Evolutionary conservation across 345 rosid genomes (phyloP).

Genomic region (Salix purpurea): DNA sequence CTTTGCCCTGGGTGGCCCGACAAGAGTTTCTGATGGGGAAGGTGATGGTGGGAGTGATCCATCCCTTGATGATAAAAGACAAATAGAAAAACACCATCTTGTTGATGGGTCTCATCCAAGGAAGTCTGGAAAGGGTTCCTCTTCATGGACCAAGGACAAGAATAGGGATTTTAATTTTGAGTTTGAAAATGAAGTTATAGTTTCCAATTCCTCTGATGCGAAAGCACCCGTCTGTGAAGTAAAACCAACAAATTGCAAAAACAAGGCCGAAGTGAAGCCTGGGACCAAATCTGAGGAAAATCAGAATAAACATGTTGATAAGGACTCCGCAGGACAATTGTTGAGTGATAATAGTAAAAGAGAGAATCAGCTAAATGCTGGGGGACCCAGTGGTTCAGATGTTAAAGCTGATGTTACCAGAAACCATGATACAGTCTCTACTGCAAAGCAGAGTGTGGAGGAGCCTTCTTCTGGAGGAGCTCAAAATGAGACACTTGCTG

Average conservation of each 20-base stretch:
- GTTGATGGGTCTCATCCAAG: constrained; percentile 39
- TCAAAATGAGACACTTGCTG: constrained; percentile 37
- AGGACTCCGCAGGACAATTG: constrained; percentile 35
- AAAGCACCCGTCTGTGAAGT: constrained; percentile 32
- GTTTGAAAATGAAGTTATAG: constrained; percentile 10
- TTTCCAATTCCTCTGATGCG: constrained; percentile 38
- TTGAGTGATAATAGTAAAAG: constrained; percentile 39
- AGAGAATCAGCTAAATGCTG: constrained; percentile 27
- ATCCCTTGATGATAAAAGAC: constrained; percentile 38
- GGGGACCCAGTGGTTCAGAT: constrained; percentile 37
- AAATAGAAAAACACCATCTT: constrained; percentile 39
- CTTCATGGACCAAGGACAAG: constrained; percentile 65
- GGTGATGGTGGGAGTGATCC: constrained; percentile 58
- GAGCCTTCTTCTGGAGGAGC: constrained; percentile 40
- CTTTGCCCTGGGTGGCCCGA: constrained; percentile 35
- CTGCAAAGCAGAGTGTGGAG: constrained; percentile 34
- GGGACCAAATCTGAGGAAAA: constrained; percentile 34
- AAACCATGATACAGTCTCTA: constrained; percentile 32
- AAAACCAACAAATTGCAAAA: constrained; percentile 39
- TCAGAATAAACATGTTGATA: constrained; percentile 40
- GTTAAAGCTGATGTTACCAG: constrained; percentile 35
- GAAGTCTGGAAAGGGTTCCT: constrained; percentile 63
- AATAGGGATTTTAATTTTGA: constrained; percentile 36
- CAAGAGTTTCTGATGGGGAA: constrained; percentile 54
- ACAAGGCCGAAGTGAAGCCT: constrained; percentile 36